Percentiles rank a stretch among this genome's conserved stretches.
Evolutionary conservation across 306 rosid species (phyloP).

Genomic region (Trifolium subterraneum): DNA sequence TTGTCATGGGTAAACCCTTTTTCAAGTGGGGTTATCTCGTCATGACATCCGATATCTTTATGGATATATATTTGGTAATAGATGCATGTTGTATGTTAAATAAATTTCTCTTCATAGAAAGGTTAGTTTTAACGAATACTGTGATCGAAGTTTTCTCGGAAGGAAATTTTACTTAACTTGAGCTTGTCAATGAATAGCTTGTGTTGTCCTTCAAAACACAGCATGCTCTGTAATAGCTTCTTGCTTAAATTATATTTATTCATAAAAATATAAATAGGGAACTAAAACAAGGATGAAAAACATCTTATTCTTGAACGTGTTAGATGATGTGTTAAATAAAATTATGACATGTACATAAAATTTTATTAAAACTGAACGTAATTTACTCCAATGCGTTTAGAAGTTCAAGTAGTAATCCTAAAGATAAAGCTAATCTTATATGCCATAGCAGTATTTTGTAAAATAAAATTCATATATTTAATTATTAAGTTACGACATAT

Average conservation of each 20-base stretch:
- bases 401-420: too few species aligned
- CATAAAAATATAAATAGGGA: neutral
- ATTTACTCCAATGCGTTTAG: too few species aligned
- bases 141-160: constrained; percentile 9
- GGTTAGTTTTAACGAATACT: constrained; percentile 10
- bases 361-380: neutral
- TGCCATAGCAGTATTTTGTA: neutral
- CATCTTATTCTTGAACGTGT: neutral
- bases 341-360: neutral
- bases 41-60: constrained; percentile 3
- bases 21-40: constrained; percentile 21
- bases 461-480: neutral
- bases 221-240: neutral
- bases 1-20: constrained; percentile 24
- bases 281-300: neutral
- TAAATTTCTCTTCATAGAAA: constrained; percentile 20
- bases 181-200: neutral
- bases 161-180: neutral
- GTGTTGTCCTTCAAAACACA: neutral
- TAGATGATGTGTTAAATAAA: neutral
- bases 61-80: constrained; percentile 20
- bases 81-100: constrained; percentile 43
- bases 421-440: too few species aligned
- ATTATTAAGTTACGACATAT: neutral
- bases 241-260: neutral